These are phyloP conservation scores for Trypanosoma conorhini DNA, from an alignment of 208 protist species.

Conservation along the genomic window DNA sequence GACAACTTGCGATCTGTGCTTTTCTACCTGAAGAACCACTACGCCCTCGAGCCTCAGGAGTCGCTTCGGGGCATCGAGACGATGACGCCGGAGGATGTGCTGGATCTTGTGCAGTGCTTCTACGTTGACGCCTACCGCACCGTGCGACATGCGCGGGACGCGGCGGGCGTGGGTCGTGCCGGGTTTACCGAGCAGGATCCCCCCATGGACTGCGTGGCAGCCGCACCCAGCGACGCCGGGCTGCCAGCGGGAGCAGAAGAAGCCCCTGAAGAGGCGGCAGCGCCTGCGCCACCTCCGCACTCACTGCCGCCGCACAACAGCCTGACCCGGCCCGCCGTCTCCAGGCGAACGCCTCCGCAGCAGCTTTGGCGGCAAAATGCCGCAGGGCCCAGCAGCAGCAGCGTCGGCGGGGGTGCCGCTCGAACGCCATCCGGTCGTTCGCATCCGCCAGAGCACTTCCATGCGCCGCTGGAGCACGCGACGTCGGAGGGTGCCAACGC, in stretches of 20 bases:
- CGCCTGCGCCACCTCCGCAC: conserved; percentile 1
- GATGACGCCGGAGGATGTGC: conserved; percentile 66
- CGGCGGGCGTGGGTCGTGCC: conserved; percentile 36
- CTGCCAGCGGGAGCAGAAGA: not conserved
- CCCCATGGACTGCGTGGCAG: conserved; percentile 3
- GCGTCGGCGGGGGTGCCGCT: not conserved
- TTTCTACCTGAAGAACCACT: conserved; percentile 72
- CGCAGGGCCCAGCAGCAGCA: not conserved
- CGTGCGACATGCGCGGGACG: conserved; percentile 44
- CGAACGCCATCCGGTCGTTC: not conserved
- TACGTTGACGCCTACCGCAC: conserved; percentile 71
- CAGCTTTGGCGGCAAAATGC: not conserved
- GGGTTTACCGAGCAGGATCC: conserved; percentile 60
- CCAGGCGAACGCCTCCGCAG: not conserved
- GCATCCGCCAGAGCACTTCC: conserved; percentile 3
- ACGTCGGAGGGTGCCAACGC: not conserved
- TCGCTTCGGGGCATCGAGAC: conserved; percentile 54
- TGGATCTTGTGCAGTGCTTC: conserved; percentile 70
- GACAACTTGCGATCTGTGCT: conserved; percentile 52
- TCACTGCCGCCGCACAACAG: not conserved
- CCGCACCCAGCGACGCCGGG: conserved; percentile 10
- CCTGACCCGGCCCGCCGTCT: not conserved
- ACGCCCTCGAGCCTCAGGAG: conserved; percentile 59
- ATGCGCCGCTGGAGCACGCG: not conserved
- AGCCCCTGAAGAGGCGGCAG: not conserved